phyloP scores from a whole-genome alignment of 2,329 filamentous ascomycete genomes.

The Setomelanomma holmii region DNA sequence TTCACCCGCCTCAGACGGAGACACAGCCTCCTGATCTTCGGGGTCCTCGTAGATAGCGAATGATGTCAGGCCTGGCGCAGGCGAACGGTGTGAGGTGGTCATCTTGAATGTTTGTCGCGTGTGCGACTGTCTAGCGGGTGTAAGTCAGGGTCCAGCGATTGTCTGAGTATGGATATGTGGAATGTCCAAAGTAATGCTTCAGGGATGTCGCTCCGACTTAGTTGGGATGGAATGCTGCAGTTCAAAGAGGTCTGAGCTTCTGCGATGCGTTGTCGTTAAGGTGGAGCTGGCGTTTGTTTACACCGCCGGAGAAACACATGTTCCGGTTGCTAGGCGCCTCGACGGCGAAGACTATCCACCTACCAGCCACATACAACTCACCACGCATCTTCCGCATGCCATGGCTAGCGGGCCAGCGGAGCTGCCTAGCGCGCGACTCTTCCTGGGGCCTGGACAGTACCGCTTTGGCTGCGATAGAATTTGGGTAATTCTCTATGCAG shows the following conservation, averaged over 20 bases:
- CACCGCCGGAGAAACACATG: constrained; percentile 17
- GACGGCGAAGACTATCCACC: neutral
- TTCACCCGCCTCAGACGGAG: constrained; percentile 40
- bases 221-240: constrained; percentile 4
- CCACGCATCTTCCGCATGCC: neutral
- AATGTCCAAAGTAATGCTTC: constrained; percentile 6
- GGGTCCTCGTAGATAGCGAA: constrained; percentile 45
- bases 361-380: neutral
- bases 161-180: constrained; percentile 2
- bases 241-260: constrained; percentile 7
- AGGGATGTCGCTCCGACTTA: constrained; percentile 16
- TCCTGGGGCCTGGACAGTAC: neutral
- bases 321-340: constrained; percentile 4
- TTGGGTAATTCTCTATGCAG: constrained; percentile 4
- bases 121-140: constrained; percentile 22
- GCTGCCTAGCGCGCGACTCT: constrained; percentile 4
- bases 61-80: constrained; percentile 38
- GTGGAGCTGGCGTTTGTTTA: constrained; percentile 21
- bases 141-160: constrained; percentile 22
- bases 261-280: constrained; percentile 28
- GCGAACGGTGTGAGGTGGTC: constrained; percentile 42
- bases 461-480: constrained; percentile 10
- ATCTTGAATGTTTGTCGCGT: constrained; percentile 28
- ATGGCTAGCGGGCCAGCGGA: neutral
- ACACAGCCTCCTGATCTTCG: constrained; percentile 38